Conservation (phyloP, 495 filamentous ascomycete species). For the Melanomma pulvis-pyrius region DNA sequence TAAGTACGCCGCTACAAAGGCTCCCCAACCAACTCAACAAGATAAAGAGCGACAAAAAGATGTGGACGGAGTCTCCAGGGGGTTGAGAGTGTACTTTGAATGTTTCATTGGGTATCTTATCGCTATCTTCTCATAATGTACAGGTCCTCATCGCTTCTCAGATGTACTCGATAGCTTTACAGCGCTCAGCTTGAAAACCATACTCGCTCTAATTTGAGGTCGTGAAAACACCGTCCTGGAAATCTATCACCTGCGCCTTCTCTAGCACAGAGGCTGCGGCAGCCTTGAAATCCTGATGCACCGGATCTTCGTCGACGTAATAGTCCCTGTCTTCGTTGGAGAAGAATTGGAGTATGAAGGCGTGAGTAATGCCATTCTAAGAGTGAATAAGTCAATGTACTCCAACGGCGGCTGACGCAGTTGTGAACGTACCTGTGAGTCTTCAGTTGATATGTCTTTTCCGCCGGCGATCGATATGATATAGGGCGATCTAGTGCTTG, state of each 20-base stretch:
- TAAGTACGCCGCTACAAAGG: too few species aligned
- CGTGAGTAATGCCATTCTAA: conserved; percentile 48
- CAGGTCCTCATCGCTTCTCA: too few species aligned
- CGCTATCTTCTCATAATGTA: too few species aligned
- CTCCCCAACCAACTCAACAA: too few species aligned
- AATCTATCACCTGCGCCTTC: conserved; percentile 52
- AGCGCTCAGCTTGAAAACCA: too few species aligned
- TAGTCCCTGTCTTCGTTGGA: conserved; percentile 48
- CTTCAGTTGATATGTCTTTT: conserved; percentile 29
- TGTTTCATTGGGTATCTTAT: too few species aligned
- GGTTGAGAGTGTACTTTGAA: too few species aligned
- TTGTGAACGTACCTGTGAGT: conserved; percentile 15
- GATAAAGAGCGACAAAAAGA: too few species aligned
- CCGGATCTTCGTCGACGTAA: conserved; percentile 50
- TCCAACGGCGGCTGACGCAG: background rate
- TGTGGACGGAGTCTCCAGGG: too few species aligned
- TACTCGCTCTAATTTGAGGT: background rate
- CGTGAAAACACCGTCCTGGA: conserved; percentile 40
- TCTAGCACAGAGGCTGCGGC: conserved; percentile 45
- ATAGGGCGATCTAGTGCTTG: conserved; percentile 45
- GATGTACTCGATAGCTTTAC: too few species aligned
- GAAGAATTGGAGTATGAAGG: conserved; percentile 45
- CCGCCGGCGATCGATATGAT: conserved; percentile 30
- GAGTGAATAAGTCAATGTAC: background rate
- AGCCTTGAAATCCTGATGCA: conserved; percentile 46